phyloP scores from a whole-genome alignment of 257 asterid genomes.

The Nicotiana paniculata region DNA sequence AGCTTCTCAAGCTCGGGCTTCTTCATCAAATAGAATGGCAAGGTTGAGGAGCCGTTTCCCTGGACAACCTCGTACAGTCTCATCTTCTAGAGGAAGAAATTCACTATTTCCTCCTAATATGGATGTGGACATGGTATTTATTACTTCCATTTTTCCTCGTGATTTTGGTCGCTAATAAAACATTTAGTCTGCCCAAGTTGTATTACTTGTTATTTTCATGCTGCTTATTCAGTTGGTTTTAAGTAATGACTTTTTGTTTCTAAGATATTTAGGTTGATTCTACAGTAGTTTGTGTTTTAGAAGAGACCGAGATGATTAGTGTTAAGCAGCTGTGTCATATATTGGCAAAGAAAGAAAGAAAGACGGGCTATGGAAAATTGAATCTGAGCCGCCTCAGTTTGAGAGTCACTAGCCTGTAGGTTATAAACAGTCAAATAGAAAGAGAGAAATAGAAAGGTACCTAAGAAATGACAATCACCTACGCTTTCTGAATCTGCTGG shows the following conservation, averaged over 20 bases:
- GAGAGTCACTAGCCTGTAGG: not conserved
- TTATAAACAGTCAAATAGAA: not conserved
- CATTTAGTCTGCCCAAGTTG: constrained; percentile 1
- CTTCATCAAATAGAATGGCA: constrained; percentile 45
- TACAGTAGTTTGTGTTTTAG: not conserved
- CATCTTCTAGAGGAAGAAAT: constrained; percentile 19
- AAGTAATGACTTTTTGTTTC: not conserved
- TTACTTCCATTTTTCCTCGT: constrained; percentile 7
- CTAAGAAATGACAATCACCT: not conserved
- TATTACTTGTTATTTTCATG: not conserved
- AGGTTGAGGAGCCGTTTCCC: constrained; percentile 70
- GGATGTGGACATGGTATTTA: constrained; percentile 74
- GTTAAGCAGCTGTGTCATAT: not conserved
- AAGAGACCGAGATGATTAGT: not conserved
- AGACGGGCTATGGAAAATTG: not conserved
- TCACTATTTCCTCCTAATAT: constrained; percentile 65
- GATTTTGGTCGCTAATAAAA: not conserved
- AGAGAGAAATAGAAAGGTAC: not conserved
- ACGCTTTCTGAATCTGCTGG: too few species aligned
- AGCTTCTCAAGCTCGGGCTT: constrained; percentile 37
- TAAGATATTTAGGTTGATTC: not conserved
- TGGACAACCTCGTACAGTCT: constrained; percentile 52
- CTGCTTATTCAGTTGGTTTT: not conserved
- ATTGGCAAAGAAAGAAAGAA: not conserved
- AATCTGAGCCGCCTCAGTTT: not conserved